Base-by-base conservation (phyloP, 345 rosid species). In the Clausena lansium region DNA sequence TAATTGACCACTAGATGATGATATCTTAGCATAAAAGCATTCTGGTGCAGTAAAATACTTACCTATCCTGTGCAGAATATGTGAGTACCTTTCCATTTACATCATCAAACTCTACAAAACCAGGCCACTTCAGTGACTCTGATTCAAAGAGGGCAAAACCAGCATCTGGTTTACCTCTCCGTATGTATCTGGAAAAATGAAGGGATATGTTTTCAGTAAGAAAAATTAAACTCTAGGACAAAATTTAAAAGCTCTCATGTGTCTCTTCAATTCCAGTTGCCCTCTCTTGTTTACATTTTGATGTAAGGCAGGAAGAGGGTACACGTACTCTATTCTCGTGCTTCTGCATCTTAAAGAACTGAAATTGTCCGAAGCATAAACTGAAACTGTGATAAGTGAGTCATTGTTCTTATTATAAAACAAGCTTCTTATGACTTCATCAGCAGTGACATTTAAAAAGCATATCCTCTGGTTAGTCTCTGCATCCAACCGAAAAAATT, bases 61-160 rank as follows among this genome's bases (percentile, higher is more conserved):
- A 90, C 98, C 91, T 89, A 82, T 93, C 92, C 64, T 90, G 93
- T 70, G 98, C 94, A 77, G 98, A 93, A 82, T 90, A 89, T 1
- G 96, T 91, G 64, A 93, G 88, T 32, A 93, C 98, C 77, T 93
- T 91, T 66, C 93, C 96, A 82, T 91, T 93, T 59, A 91, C 98
- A 87, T 93, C 96, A 85, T 91, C 96, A 82, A 93, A 93, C 88
- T 91, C 98, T 32, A 91, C 96, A 82, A 91, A 93, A 71, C 98
- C 96, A 69, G 98, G 98, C 98, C 98, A 93, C 77, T 93, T 93
- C 76, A 93, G 78, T 15, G 98, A 91, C 77, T 91, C 96, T 1
- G 94, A 91, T 57, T 93, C 98, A 77, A 93, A 91, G 77, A 89
- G 93, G 35, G 94, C 77, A 91, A 91, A 93, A 25, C 98, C 98